These are phyloP conservation scores for Penicillium pancosmium DNA, from an alignment of 495 filamentous ascomycete species.

Conservation along the genomic window DNA sequence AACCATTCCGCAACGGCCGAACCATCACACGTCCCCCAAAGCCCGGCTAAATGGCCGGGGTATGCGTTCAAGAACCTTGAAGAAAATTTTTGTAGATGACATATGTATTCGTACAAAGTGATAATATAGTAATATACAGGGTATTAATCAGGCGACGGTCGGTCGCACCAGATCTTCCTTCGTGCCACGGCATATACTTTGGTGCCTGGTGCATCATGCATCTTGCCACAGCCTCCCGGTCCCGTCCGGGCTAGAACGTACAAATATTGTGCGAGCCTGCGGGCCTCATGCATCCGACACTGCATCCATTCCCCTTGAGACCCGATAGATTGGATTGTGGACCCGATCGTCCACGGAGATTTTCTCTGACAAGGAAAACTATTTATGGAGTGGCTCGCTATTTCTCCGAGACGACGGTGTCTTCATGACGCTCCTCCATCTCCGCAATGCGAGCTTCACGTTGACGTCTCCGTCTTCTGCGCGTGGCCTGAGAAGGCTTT, in stretches of 20 bases:
- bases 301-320: conserved; percentile 1
- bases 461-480: not conserved
- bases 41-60: not conserved
- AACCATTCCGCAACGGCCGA: not conserved
- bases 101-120: not conserved
- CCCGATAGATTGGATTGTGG: conserved; percentile 5
- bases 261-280: conserved; percentile 2
- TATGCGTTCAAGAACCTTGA: not conserved
- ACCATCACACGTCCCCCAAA: not conserved
- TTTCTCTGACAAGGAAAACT: not conserved
- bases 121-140: not conserved
- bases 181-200: not conserved
- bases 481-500: not conserved
- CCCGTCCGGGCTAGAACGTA: not conserved
- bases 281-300: conserved; percentile 6
- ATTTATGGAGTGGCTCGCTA: not conserved
- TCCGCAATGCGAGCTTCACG: not conserved
- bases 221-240: not conserved
- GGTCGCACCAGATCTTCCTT: conserved; percentile 8
- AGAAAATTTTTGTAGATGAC: not conserved
- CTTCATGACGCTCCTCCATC: not conserved
- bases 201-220: conserved; percentile 4
- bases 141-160: not conserved
- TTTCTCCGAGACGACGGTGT: not conserved
- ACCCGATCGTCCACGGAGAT: not conserved